These are phyloP conservation scores for Phylloboletellus chloephorus DNA, from an alignment of 1,284 basidiomycete species.

Conservation along the genomic window DNA sequence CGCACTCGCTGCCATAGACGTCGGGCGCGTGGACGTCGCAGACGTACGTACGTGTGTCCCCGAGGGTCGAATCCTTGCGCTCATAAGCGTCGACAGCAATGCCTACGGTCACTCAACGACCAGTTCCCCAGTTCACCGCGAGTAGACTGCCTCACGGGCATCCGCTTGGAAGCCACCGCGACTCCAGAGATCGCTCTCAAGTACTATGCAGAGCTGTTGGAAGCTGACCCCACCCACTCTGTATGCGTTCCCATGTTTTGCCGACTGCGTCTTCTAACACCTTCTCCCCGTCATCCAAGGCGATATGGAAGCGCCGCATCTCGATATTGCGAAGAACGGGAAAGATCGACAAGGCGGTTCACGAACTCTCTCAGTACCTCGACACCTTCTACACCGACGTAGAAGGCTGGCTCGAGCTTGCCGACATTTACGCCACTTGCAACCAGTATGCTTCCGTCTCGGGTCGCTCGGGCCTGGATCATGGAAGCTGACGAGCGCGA, in stretches of 20 bases:
- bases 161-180: slow-evolving; percentile 77
- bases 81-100: slow-evolving; percentile 42
- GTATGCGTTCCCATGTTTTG: slow-evolving; percentile 43
- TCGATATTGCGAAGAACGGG: slow-evolving; percentile 62
- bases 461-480: not conserved
- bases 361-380: slow-evolving; percentile 74
- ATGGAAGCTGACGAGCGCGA: slow-evolving; percentile 37
- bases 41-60: slow-evolving; percentile 52
- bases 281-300: slow-evolving; percentile 38
- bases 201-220: slow-evolving; percentile 67
- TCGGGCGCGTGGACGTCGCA: slow-evolving; percentile 75
- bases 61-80: slow-evolving; percentile 9
- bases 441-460: slow-evolving; percentile 54
- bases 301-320: slow-evolving; percentile 80
- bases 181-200: slow-evolving; percentile 55
- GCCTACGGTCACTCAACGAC: slow-evolving; percentile 60
- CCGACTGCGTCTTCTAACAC: slow-evolving; percentile 2
- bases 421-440: slow-evolving; percentile 78
- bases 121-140: slow-evolving; percentile 83
- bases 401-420: slow-evolving; percentile 91
- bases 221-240: slow-evolving; percentile 68
- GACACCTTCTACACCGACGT: slow-evolving; percentile 93
- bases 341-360: slow-evolving; percentile 61
- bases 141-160: slow-evolving; percentile 78
- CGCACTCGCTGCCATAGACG: slow-evolving; percentile 79